Evolutionary conservation across 495 filamentous ascomycete genomes (phyloP).

Genomic region (Lasiosphaeris hirsuta): DNA sequence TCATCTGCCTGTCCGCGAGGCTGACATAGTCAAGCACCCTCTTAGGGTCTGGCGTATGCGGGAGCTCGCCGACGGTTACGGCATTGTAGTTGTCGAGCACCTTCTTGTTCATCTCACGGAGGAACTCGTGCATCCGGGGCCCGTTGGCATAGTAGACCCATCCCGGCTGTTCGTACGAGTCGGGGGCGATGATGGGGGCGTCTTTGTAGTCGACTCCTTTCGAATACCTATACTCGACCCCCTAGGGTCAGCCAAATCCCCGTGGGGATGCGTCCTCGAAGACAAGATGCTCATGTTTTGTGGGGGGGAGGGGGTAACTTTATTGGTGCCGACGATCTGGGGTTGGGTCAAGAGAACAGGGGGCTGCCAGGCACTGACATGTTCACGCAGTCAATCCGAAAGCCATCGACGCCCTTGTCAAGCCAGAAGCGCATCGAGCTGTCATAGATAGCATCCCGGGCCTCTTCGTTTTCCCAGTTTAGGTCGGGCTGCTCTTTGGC

Average conservation of each 20-base stretch:
- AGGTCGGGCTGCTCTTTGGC: conserved; percentile 65
- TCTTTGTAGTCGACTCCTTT: conserved; percentile 61
- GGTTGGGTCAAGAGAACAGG: not conserved
- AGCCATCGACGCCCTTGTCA: conserved; percentile 62
- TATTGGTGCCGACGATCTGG: not conserved
- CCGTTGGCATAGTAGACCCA: conserved; percentile 59
- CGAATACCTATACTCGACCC: conserved; percentile 40
- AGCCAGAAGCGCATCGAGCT: conserved; percentile 70
- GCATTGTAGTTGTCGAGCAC: conserved; percentile 67
- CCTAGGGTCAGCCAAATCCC: not conserved
- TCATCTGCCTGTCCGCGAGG: conserved; percentile 57
- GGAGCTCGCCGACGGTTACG: conserved; percentile 70
- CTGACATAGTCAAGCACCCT: conserved; percentile 60
- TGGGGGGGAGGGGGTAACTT: no score
- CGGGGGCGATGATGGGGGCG: conserved; percentile 51
- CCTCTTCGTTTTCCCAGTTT: conserved; percentile 67
- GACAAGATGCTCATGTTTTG: no score
- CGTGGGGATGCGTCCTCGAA: no score
- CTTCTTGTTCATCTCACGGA: conserved; percentile 54
- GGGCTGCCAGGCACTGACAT: conserved; percentile 28
- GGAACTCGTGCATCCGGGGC: conserved; percentile 62
- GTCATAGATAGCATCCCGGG: conserved; percentile 61
- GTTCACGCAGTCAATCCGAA: conserved; percentile 68
- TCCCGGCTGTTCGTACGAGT: conserved; percentile 42
- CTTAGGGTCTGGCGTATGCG: conserved; percentile 54